Base-by-base conservation (phyloP, 1,284 basidiomycete species). In the Ustilago cynodontis region DNA sequence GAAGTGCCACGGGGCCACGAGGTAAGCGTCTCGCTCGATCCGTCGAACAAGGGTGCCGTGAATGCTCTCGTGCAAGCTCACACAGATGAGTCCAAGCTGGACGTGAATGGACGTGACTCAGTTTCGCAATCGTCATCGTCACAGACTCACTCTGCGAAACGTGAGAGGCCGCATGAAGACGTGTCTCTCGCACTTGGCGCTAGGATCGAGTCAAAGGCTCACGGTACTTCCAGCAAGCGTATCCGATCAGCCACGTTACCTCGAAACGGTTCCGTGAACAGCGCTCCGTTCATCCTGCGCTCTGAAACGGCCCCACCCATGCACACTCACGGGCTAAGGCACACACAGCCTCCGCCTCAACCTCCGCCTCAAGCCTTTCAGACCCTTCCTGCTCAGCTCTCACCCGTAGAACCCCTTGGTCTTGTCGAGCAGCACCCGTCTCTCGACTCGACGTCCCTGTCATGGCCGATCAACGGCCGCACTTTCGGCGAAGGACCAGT, bases 171-270 rank as follows among this genome's bases (percentile, higher is more conserved):
- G 16, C 29, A 33, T 16, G 50, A 20, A n/a, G 28, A 6, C 16
- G 33, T 8, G 28, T 13, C 50, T n/a, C 50, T 22, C 29, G 20
- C 47, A 9, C 47, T 49, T 18, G 14, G 16, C 47, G 14, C 31
- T 29, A 24, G 24, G 11, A 28, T 11, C 8, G 20, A 2, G n/a
- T 43, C n/a, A 11, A 14, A 10, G 10, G n/a, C n/a, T 16, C 41
- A 56, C 35, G 26, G 6, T 11, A 29, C 4, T 14, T 18, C 22
- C n/a, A 43, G 51, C 43, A 69, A 69, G 26, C 39, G 57, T 11
- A 37, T 59, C 28, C 26, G 66, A 55, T 56, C 66, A 16, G 55
- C 66, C 1, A 63, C 60, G 2, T 16, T 70, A 35, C 52, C 67
- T 31, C 47, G 55, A n/a, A 47, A 14, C 24, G 22, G 33, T 10